Evolutionary conservation across 331 rosid genomes (phyloP), one percentile per base, ranked within the genome.

Genomic region (Stylosanthes scabra): DNA sequence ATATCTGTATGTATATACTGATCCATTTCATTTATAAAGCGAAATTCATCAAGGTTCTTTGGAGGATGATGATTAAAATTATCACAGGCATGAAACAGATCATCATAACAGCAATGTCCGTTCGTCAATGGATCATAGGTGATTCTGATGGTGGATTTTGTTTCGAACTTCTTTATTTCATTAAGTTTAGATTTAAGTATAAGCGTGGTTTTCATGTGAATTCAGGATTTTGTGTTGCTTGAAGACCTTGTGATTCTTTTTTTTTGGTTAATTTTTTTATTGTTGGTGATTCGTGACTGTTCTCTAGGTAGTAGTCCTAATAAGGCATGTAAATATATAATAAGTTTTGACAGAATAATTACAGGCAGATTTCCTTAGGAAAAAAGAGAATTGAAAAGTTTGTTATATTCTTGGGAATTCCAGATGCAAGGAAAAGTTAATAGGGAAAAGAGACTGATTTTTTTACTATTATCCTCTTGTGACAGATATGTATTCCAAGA

Each of bases 11-110:
- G 75, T 81, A 71, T 27, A 70, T 61, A 60, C n/a, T 15, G 8
- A 52, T 83, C 25, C 45, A 25, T 60, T 71, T 72, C 69, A 39
- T 67, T 71, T 67, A 49, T 59, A 40, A 58, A 50, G 47, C 72
- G 45, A 64, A 70, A n/a, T 20, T 59, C 64, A 46, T 56, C 42
- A 37, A 7, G 63, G 57, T 66, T 66, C 50, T 54, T 45, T 44
- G 56, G 62, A 70, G 52, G 54, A 14, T 16, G 59, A n/a, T 13
- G 59, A 42, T 49, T 28, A 7, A 34, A 73, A 57, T 65, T 28
- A 54, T 70, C 16, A 5, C 5, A 31, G 59, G 41, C 63, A 34
- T 9, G 14, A 65, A 20, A 42, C 56, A 58, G 11, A 65, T 62
- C 74, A 65, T 62, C 74, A 16, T 7, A 45, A 34, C 81, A 54